Base-by-base conservation (phyloP, 306 rosid species). In the Pterocarpus santalinus region DNA sequence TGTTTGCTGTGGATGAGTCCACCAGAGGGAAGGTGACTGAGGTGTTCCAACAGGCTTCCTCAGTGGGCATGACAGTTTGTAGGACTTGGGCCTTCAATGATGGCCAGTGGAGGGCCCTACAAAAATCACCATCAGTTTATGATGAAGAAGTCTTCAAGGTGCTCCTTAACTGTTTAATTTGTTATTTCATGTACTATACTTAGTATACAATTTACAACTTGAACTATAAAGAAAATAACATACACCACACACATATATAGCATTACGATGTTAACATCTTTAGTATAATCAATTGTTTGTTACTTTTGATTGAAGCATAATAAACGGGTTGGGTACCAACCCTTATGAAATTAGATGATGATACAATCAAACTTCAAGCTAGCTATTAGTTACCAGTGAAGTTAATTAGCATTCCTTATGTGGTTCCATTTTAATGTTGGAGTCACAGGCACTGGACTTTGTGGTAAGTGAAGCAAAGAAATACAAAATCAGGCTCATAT, bases 41-140 rank as follows among this genome's bases (percentile, higher is more conserved):
- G 60, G 83, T 90, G 69, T 93, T 95, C 84, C 81, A 92, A 71
- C 90, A 90, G 77, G 97, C 98, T 22, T 82, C 96, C 76, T 90
- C 89, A 7, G 89, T 81, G 7, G 99, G 99, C 1, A 87, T 95
- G 70, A 93, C 97, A 16, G 94, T 95, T 75, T 95, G 98, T 62
- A 85, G 99, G 85, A 91, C 98, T 33, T 95, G 99, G 98, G 99
- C 96, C 47, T 95, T 93, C 81, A 95, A 95, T 17, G 97, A 95
- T 62, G 98, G 94, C 84, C 99, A 95, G 51, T 95, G 97, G 97
- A 70, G 90, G 28, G 98, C 98, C 79, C 97, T 95, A 57, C 98
- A 93, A 79, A 95, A 88, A 80, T 86, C 96, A 4, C 99, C 94
- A 8, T 86, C 93, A 8, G 93, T 90, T 77, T 95, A 95, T 75